Evolutionary conservation across 2,329 filamentous ascomycete genomes (phyloP).

Genomic region (Triangularia setosa): DNA sequence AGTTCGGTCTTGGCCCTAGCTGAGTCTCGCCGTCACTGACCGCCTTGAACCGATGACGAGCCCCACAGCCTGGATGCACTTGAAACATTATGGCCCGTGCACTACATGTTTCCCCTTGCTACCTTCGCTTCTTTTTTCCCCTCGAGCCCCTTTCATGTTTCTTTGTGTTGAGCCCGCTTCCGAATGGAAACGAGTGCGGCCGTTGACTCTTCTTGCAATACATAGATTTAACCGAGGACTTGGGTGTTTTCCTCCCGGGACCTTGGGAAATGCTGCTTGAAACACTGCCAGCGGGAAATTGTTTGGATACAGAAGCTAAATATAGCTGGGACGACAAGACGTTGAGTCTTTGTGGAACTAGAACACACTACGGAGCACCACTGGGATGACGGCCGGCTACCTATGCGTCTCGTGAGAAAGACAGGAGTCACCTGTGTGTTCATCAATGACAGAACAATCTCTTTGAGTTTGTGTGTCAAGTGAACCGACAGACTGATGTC

Average conservation of each 20-base stretch:
- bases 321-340: neutral
- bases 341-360: no score
- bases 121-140: neutral
- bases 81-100: neutral
- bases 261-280: neutral
- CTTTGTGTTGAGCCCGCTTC: neutral
- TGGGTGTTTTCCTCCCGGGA: neutral
- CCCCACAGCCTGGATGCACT: neutral
- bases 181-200: neutral
- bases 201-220: neutral
- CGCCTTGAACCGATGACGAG: neutral
- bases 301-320: neutral
- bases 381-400: neutral
- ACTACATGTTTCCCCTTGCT: neutral
- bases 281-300: neutral
- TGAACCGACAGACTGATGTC: neutral
- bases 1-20: neutral
- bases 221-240: neutral
- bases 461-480: neutral
- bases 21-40: neutral
- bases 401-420: neutral
- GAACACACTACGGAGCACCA: no score
- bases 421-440: neutral
- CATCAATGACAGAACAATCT: neutral
- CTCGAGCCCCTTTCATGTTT: neutral